A percentile compares a stretch with the other conserved stretches of the same genome.
Conservation (phyloP, 331 rosid genomes). For the Acacia concinna region DNA sequence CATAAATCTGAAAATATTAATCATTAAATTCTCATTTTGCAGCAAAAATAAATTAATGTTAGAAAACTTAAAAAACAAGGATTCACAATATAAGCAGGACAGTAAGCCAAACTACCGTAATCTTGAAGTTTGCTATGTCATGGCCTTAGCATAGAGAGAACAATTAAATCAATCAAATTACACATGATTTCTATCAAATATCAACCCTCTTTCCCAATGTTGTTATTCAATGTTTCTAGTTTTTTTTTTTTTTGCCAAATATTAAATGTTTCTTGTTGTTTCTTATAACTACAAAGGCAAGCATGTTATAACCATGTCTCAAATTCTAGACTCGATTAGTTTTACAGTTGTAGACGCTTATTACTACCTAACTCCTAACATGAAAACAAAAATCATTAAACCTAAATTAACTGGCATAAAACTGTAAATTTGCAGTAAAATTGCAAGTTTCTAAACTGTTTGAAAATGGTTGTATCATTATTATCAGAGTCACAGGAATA, state of each 20-base stretch:
- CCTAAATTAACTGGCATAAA: too few relatives aligned
- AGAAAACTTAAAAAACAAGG: not conserved
- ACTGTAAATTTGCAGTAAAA: not conserved
- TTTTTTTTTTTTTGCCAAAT: too few relatives aligned
- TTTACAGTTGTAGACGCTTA: too few relatives aligned
- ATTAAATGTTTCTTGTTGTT: too few relatives aligned
- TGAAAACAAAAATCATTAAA: too few relatives aligned
- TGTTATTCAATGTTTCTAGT: not conserved
- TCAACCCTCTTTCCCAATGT: not conserved
- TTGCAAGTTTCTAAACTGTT: not conserved
- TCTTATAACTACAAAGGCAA: too few relatives aligned
- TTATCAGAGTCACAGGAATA: not conserved
- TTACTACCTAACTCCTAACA: not conserved
- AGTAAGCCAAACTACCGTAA: conserved; percentile 10
- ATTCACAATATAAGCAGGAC: conserved; percentile 17
- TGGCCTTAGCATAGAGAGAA: conserved; percentile 4
- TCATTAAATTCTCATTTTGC: conserved; percentile 22
- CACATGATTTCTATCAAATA: not conserved
- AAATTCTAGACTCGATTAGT: not conserved
- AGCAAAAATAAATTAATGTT: conserved; percentile 18
- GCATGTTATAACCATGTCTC: not conserved
- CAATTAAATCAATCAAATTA: conserved; percentile 11
- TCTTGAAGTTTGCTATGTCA: not conserved
- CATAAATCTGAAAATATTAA: conserved; percentile 73
- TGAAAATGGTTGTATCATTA: not conserved